These are phyloP conservation scores for Lasiodiplodia hormozganensis DNA, from an alignment of 2,329 filamentous ascomycete species.

Conservation along the genomic window DNA sequence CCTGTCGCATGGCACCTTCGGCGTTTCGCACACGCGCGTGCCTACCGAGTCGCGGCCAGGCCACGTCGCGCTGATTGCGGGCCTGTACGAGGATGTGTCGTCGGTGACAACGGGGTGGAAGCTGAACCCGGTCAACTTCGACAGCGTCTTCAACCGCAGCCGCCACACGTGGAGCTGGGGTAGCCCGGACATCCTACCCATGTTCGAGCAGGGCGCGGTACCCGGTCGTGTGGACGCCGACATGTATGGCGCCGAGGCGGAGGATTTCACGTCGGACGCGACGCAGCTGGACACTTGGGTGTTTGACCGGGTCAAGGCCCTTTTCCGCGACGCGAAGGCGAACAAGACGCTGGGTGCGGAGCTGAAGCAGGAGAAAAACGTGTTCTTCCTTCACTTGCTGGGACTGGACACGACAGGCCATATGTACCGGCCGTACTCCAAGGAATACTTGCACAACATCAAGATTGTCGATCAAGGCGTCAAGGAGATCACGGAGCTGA, in stretches of 20 bases:
- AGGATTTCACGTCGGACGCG: constrained; percentile 88
- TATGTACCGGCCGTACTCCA: constrained; percentile 85
- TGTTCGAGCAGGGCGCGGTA: constrained; percentile 94
- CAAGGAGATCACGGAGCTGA: constrained; percentile 78
- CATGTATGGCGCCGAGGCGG: constrained; percentile 81
- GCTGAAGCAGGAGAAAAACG: constrained; percentile 81
- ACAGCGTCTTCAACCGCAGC: constrained; percentile 97
- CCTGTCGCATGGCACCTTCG: constrained; percentile 90
- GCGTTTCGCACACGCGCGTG: constrained; percentile 94
- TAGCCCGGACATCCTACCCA: constrained; percentile 93
- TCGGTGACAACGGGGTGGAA: constrained; percentile 98
- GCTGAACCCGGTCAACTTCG: constrained; percentile 96
- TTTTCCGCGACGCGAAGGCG: constrained; percentile 80
- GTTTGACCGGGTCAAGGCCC: constrained; percentile 87
- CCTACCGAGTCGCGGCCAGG: constrained; percentile 96
- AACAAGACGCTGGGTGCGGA: constrained; percentile 77
- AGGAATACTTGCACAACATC: constrained; percentile 93
- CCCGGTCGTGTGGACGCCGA: constrained; percentile 87
- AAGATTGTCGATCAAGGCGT: constrained; percentile 93
- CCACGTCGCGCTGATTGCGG: constrained; percentile 95
- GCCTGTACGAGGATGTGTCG: constrained; percentile 96
- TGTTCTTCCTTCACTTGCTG: constrained; percentile 94
- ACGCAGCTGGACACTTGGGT: constrained; percentile 89
- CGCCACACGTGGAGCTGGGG: constrained; percentile 99
- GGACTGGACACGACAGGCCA: constrained; percentile 93